Evolutionary conservation across 2,329 filamentous ascomycete genomes (phyloP).

Genomic region (Bipolaris victoriae): DNA sequence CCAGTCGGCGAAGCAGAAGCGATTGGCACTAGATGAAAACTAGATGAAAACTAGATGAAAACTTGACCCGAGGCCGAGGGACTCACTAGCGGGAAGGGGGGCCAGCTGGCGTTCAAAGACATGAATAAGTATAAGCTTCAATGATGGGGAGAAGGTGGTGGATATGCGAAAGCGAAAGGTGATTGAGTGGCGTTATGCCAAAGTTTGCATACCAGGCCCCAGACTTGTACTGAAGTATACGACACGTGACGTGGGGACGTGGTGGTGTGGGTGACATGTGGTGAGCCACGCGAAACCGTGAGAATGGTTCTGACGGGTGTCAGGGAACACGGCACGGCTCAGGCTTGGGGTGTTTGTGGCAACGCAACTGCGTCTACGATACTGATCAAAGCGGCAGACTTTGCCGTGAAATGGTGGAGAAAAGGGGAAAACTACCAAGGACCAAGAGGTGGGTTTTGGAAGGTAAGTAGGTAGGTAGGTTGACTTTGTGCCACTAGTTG

Average conservation of each 20-base stretch:
- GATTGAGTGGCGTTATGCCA: not conserved
- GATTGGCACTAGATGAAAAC: too few relatives aligned
- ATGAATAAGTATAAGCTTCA: not conserved
- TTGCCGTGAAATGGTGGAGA: too few relatives aligned
- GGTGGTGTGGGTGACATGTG: not conserved
- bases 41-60: not conserved
- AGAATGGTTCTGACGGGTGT: not conserved
- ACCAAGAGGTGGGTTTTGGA: too few relatives aligned
- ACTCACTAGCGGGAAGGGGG: not conserved
- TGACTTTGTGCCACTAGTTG: too few relatives aligned
- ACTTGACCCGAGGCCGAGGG: not conserved
- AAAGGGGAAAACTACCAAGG: too few relatives aligned
- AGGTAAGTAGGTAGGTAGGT: too few relatives aligned
- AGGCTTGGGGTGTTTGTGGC: too few relatives aligned
- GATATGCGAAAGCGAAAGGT: not conserved
- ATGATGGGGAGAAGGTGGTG: not conserved
- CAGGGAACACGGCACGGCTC: not conserved
- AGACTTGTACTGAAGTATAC: too few relatives aligned
- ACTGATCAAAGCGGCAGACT: too few relatives aligned
- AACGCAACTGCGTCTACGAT: too few relatives aligned
- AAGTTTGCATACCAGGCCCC: too few relatives aligned
- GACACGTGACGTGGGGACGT: not conserved
- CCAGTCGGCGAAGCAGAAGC: constrained; percentile 7
- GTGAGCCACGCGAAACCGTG: not conserved
- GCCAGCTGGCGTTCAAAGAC: not conserved